Evolutionary conservation across 129 eudicot genomes (phyloP).

Genomic region (Flaveria robusta): DNA sequence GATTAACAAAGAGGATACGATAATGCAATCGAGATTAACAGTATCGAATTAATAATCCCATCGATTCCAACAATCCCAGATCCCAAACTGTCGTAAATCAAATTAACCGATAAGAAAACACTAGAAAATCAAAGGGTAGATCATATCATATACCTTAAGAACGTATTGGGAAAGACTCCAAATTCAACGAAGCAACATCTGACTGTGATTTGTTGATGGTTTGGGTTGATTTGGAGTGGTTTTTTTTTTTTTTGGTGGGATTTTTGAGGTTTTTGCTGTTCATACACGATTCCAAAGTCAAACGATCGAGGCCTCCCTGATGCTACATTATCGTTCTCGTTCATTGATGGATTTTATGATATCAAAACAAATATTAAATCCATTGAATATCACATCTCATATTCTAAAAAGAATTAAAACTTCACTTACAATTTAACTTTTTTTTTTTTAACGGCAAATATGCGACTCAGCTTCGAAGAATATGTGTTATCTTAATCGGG

Average conservation of each 20-base stretch:
- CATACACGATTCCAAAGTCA: constrained; percentile 21
- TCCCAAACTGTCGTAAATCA: constrained; percentile 23
- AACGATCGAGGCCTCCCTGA: constrained; percentile 28
- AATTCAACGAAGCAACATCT: constrained; percentile 22
- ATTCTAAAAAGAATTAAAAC: too few relatives aligned
- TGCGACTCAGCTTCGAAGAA: too few relatives aligned
- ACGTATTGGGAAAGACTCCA: background rate
- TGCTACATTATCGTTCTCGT: background rate
- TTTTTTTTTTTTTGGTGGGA: constrained; percentile 34
- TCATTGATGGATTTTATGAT: background rate
- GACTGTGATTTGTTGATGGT: constrained; percentile 20
- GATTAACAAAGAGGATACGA: background rate
- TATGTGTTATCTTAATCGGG: too few relatives aligned
- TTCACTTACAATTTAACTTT: too few relatives aligned
- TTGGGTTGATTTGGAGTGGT: background rate
- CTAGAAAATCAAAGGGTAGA: constrained; percentile 8
- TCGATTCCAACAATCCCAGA: constrained; percentile 30
- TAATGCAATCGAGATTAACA: constrained; percentile 17
- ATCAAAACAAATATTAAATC: background rate
- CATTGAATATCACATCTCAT: too few relatives aligned
- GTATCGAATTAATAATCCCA: constrained; percentile 11
- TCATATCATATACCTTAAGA: constrained; percentile 22
- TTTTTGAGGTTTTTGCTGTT: constrained; percentile 37
- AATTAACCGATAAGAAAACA: constrained; percentile 8
- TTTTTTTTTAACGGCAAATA: too few relatives aligned